These are phyloP conservation scores for Mycena vulgaris DNA, from an alignment of 768 basidiomycete genomes.

Conservation along the genomic window DNA sequence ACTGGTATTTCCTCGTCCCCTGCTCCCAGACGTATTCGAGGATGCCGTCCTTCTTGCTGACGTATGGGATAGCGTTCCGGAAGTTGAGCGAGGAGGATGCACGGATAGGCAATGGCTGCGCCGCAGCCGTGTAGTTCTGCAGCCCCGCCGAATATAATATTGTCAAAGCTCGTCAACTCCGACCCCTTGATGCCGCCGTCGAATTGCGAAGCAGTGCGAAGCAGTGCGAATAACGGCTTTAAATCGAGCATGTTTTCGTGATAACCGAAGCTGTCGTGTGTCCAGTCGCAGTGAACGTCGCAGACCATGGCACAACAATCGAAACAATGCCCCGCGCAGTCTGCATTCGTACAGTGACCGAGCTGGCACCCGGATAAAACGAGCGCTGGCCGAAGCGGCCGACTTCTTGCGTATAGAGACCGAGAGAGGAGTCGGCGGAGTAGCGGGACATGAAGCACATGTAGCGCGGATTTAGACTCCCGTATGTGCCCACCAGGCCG, in stretches of 20 bases:
- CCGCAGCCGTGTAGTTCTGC: slow-evolving; percentile 28
- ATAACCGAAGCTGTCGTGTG: slow-evolving; percentile 34
- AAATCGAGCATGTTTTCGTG: slow-evolving; percentile 24
- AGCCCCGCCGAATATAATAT: slow-evolving; percentile 23
- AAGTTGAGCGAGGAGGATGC: slow-evolving; percentile 26
- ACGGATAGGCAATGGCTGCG: slow-evolving; percentile 24
- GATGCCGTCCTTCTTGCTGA: slow-evolving; percentile 22
- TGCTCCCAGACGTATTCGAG: slow-evolving; percentile 33
- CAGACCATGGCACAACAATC: slow-evolving; percentile 36
- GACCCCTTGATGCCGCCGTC: slow-evolving; percentile 35
- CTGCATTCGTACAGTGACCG: slow-evolving; percentile 24
- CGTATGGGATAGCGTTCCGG: slow-evolving; percentile 30
- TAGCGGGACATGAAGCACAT: slow-evolving; percentile 36
- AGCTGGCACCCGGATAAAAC: slow-evolving; percentile 31
- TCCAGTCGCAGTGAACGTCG: slow-evolving; percentile 30
- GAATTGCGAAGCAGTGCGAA: slow-evolving; percentile 31
- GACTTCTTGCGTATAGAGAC: slow-evolving; percentile 33
- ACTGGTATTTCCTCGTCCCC: slow-evolving; percentile 33
- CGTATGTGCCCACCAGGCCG: slow-evolving; percentile 30
- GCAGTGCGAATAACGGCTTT: slow-evolving; percentile 17
- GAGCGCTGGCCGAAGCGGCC: slow-evolving; percentile 32
- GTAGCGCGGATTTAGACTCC: slow-evolving; percentile 24
- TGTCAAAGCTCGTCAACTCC: slow-evolving; percentile 25
- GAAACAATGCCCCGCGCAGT: slow-evolving; percentile 3
- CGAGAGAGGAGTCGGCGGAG: slow-evolving; percentile 27